These are phyloP conservation scores for Hypseocharis bilobata DNA, from an alignment of 441 rosid species.

Conservation along the genomic window DNA sequence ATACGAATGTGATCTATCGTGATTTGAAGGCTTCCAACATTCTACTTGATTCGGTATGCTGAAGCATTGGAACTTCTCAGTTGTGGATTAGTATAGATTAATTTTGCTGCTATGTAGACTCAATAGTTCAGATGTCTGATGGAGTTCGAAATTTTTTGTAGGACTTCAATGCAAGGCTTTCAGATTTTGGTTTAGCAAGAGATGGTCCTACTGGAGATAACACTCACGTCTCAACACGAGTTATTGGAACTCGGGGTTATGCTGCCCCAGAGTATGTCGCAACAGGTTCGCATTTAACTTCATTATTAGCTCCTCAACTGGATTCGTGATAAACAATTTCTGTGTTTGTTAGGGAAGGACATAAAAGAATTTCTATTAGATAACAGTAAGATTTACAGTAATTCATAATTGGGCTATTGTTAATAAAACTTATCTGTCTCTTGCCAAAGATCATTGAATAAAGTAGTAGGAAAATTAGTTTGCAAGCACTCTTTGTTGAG, in stretches of 20 bases:
- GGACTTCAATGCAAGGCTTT: slow-evolving; percentile 71
- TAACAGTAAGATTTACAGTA: too few species aligned
- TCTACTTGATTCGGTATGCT: slow-evolving; percentile 64
- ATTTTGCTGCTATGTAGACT: neutral
- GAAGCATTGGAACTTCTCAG: slow-evolving; percentile 11
- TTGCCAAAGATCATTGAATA: too few species aligned
- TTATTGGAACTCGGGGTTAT: slow-evolving; percentile 74
- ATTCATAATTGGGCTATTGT: too few species aligned
- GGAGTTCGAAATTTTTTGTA: slow-evolving; percentile 18
- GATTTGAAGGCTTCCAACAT: slow-evolving; percentile 78
- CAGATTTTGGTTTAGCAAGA: slow-evolving; percentile 85
- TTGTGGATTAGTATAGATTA: neutral
- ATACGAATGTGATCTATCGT: slow-evolving; percentile 69
- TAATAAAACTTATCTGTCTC: too few species aligned
- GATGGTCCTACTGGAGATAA: slow-evolving; percentile 83
- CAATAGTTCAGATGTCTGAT: slow-evolving; percentile 1
- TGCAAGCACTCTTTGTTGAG: neutral
- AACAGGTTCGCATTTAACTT: slow-evolving; percentile 42
- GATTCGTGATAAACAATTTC: neutral
- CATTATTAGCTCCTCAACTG: neutral
- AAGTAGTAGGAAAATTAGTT: neutral
- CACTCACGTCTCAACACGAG: slow-evolving; percentile 75
- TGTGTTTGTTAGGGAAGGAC: neutral
- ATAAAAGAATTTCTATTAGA: too few species aligned
- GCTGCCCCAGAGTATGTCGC: slow-evolving; percentile 83